phyloP scores from a whole-genome alignment of 2,329 filamentous ascomycete species.

The Penicillium sp. region DNA sequence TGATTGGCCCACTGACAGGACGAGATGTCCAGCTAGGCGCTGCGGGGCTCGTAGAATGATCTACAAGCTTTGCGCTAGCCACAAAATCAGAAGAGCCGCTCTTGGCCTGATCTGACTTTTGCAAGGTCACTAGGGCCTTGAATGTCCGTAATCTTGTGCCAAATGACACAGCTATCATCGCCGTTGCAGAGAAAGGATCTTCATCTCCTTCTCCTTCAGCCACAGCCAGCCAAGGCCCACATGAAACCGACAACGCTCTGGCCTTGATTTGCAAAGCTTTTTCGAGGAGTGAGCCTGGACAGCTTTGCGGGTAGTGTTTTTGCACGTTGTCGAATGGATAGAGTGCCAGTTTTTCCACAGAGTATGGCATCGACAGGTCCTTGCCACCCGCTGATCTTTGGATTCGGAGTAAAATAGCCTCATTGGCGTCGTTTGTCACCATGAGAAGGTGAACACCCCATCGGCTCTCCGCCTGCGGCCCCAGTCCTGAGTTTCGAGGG shows the following conservation, averaged over 20 bases:
- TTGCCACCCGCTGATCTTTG: conserved; percentile 9
- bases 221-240: conserved; percentile 29
- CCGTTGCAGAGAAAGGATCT: conserved; percentile 12
- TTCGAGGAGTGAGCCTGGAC: conserved; percentile 27
- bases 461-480: conserved; percentile 18
- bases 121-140: conserved; percentile 16
- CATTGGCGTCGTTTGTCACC: conserved; percentile 37
- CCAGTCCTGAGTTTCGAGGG: conserved; percentile 1
- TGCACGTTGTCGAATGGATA: conserved; percentile 13
- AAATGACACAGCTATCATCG: conserved; percentile 25
- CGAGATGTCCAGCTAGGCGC: conserved; percentile 7
- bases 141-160: conserved; percentile 26
- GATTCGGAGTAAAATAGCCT: conserved; percentile 29
- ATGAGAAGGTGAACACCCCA: conserved; percentile 34
- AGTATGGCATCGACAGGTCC: conserved; percentile 10
- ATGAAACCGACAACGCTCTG: conserved; percentile 25
- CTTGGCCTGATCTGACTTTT: conserved; percentile 1
- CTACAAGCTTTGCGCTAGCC: conserved; percentile 5
- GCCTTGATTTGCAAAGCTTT: conserved; percentile 20
- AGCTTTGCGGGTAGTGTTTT: conserved; percentile 12
- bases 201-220: not conserved
- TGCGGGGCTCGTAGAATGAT: not conserved
- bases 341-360: conserved; percentile 23
- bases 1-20: conserved; percentile 27
- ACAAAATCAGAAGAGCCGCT: conserved; percentile 3